Evolutionary conservation across 305 asterid species (phyloP).

Genomic region (Fraxinus albicans): DNA sequence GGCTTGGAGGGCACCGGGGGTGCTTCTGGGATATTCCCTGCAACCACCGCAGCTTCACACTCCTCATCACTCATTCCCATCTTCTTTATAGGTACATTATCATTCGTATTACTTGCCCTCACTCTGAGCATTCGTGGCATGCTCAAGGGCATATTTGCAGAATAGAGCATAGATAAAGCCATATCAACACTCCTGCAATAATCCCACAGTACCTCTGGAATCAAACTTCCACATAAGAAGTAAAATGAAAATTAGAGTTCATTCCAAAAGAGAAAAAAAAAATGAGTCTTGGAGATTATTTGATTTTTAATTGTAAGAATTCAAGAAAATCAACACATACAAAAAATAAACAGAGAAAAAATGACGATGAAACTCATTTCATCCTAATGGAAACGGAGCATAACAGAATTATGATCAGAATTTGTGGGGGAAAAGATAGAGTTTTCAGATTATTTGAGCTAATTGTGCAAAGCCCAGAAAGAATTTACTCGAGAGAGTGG

Average conservation of each 20-base stretch:
- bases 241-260: slow-evolving; percentile 9
- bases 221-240: not conserved
- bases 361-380: not conserved
- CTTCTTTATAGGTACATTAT: slow-evolving; percentile 42
- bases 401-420: slow-evolving; percentile 2
- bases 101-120: slow-evolving; percentile 45
- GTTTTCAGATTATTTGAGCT: not conserved
- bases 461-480: slow-evolving; percentile 10
- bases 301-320: not conserved
- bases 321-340: not conserved
- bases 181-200: slow-evolving; percentile 25
- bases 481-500: not conserved
- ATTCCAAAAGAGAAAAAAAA: not conserved
- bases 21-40: slow-evolving; percentile 81
- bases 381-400: not conserved
- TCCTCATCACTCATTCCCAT: slow-evolving; percentile 59
- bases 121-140: slow-evolving; percentile 27
- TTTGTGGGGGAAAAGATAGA: not conserved
- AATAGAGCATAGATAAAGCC: slow-evolving; percentile 51
- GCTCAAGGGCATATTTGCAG: slow-evolving; percentile 26
- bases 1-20: slow-evolving; percentile 78
- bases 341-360: not conserved
- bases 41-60: slow-evolving; percentile 84
- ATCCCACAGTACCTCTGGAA: not conserved
- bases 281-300: not conserved